phyloP scores from a whole-genome alignment of 805 yeast species.

The Saturnispora kantuleensis region DNA sequence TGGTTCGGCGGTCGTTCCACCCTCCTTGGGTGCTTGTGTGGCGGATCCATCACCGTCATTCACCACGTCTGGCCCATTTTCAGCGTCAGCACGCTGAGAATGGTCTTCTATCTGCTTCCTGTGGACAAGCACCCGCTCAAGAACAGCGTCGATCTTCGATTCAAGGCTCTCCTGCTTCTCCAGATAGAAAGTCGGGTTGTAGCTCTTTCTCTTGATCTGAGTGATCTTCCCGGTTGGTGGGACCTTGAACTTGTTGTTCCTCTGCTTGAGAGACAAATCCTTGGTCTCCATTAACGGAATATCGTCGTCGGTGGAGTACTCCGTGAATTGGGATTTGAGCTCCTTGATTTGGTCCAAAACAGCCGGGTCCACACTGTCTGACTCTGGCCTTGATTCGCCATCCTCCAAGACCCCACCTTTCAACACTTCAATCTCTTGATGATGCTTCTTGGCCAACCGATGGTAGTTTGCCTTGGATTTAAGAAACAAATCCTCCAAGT shows the following conservation, averaged over 20 bases:
- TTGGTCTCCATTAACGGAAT: conserved; percentile 71
- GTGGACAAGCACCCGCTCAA: neutral
- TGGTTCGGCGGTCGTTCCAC: conserved; percentile 21
- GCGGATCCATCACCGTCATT: conserved; percentile 13
- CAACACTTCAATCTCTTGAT: conserved; percentile 16
- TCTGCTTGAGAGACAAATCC: conserved; percentile 68
- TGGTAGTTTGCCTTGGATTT: conserved; percentile 34
- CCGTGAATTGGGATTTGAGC: conserved; percentile 13
- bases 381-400: neutral
- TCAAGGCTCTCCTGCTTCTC: conserved; percentile 26
- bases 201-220: conserved; percentile 52
- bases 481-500: conserved; percentile 33
- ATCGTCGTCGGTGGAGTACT: conserved; percentile 28
- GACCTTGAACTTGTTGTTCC: conserved; percentile 65
- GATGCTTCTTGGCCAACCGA: conserved; percentile 35
- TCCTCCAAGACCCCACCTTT: conserved; percentile 8
- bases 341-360: neutral
- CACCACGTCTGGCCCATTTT: conserved; percentile 23
- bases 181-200: conserved; percentile 45
- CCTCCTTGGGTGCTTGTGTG: conserved; percentile 11
- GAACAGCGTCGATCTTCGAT: conserved; percentile 1
- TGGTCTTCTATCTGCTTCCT: conserved; percentile 27
- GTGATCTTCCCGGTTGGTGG: conserved; percentile 88
- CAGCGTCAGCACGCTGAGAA: conserved; percentile 33
- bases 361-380: neutral